phyloP scores from a whole-genome alignment of 495 filamentous ascomycete species.

The Aspergillus nanangensis region DNA sequence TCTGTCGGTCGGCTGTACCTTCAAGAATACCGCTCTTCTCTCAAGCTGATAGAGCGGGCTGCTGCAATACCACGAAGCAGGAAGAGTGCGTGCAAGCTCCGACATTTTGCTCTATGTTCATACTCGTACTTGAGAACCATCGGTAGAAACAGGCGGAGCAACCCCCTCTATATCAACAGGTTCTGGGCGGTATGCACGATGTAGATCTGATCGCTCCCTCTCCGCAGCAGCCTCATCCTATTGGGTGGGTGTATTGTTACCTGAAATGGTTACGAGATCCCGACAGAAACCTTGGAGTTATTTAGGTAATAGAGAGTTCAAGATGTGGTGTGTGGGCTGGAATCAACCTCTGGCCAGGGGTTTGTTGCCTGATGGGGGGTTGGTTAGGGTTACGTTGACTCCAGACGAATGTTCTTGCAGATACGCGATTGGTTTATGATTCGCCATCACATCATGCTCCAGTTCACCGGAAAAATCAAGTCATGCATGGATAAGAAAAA shows the following conservation, averaged over 20 bases:
- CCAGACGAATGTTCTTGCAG: no score
- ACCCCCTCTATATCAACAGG: not conserved
- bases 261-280: slow-evolving; percentile 37
- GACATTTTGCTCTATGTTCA: slow-evolving; percentile 22
- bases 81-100: slow-evolving; percentile 35
- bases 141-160: slow-evolving; percentile 2
- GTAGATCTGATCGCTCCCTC: slow-evolving; percentile 5
- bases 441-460: no score
- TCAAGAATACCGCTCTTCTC: slow-evolving; percentile 50
- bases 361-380: no score
- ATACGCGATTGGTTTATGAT: no score
- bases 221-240: not conserved
- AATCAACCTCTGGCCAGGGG: no score
- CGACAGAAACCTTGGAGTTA: not conserved
- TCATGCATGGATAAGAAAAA: no score
- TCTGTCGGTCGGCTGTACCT: slow-evolving; percentile 18
- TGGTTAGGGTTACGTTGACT: no score
- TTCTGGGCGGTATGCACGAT: not conserved
- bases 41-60: slow-evolving; percentile 45
- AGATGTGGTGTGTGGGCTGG: slow-evolving; percentile 2
- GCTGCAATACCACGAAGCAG: slow-evolving; percentile 43
- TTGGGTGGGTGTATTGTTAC: slow-evolving; percentile 31
- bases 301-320: not conserved
- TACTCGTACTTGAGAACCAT: slow-evolving; percentile 1
- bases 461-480: no score